Base-by-base conservation (phyloP, 441 rosid species). In the Metrosideros polymorpha region DNA sequence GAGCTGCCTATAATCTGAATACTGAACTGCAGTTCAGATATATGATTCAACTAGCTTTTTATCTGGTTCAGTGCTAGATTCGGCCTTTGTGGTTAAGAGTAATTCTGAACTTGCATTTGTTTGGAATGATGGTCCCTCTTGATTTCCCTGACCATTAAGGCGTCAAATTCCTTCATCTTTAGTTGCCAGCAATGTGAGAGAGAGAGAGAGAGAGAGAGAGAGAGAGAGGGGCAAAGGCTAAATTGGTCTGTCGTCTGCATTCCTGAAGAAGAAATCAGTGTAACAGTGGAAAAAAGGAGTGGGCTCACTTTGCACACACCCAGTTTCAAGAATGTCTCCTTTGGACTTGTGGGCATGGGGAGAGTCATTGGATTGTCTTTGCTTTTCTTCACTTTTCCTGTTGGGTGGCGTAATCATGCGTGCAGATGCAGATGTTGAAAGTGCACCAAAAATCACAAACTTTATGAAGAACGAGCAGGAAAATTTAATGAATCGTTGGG, bases 281-380 rank as follows among this genome's bases (percentile, higher is more conserved):
- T 15, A 61, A 61, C 75, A 61, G 12, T 56, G 56, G 12, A 32
- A 77, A 92, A 92, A 90, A 7, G 66, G 30, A 89, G 92, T 89
- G 87, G 87, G 89, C 87, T 85, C 63, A 89, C 94, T 93, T 92
- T 92, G 90, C 93, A 89, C 93, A 91, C 94, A 91, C 91, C 85
- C 91, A 91, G 94, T 93, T 89, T 91, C 86, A 88, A 90, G 94
- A 92, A 91, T 88, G 93, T 86, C 93, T 89, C 87, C 89, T 92
- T 92, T 85, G 87, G 89, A 92, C 85, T 91, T 86, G 91, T 82
- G 85, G 84, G 84, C 89, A 87, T 86, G 12, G 18, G 18, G 12
- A 61, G 71, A 59, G 75, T 61, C 42, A 18, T 50, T 75, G 89
- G 90, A 89, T 88, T 87, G 90, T 90, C 87, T 87, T 87, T 82